Conservation (phyloP, 768 basidiomycete species). For the Hortiboletus campestris region DNA sequence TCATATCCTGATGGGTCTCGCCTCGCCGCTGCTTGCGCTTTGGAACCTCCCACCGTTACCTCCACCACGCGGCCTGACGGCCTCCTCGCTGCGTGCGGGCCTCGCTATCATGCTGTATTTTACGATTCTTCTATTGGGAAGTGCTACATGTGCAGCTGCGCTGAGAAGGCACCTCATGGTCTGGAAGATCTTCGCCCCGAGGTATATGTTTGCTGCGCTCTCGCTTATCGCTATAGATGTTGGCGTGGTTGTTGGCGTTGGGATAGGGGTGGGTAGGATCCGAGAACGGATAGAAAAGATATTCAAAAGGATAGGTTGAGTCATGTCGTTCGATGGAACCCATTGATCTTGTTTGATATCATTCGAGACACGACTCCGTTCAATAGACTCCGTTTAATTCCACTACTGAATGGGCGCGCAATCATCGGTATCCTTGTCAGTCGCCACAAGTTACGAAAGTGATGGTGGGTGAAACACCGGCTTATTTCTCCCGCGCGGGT, state of each 20-base stretch:
- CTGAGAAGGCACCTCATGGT: slow-evolving; percentile 91
- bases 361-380: background rate
- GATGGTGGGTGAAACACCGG: slow-evolving; percentile 5
- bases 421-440: background rate
- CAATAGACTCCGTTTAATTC: background rate
- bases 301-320: slow-evolving; percentile 16
- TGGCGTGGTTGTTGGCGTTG: slow-evolving; percentile 34
- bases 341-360: no score
- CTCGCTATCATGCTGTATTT: slow-evolving; percentile 74
- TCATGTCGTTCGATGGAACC: background rate
- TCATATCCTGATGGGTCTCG: slow-evolving; percentile 61
- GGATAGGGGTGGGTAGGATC: slow-evolving; percentile 23
- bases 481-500: background rate
- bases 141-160: slow-evolving; percentile 70
- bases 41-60: slow-evolving; percentile 80
- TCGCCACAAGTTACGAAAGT: background rate
- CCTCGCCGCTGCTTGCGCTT: slow-evolving; percentile 66
- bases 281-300: slow-evolving; percentile 21
- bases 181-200: slow-evolving; percentile 97
- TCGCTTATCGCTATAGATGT: slow-evolving; percentile 71
- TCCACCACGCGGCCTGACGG: slow-evolving; percentile 24
- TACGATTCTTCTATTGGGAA: slow-evolving; percentile 59
- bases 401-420: background rate
- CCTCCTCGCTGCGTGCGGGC: slow-evolving; percentile 49
- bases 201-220: slow-evolving; percentile 80